Base-by-base conservation (phyloP, 2,329 filamentous ascomycete genomes). In the Verticillium tricorpus region DNA sequence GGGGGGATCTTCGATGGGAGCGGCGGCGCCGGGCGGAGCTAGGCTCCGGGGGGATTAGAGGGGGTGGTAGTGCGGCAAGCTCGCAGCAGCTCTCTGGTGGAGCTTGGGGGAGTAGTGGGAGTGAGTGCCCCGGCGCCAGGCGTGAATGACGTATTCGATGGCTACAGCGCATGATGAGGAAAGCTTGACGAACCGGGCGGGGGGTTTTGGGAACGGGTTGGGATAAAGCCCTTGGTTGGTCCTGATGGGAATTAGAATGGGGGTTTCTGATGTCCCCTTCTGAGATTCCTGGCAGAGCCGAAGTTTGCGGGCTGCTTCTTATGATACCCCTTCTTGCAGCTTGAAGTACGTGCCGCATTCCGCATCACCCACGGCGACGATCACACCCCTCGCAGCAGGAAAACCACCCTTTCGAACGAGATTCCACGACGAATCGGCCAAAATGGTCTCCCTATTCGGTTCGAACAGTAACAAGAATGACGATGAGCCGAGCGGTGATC, bases 11-110 rank as follows among this genome's bases (percentile, higher is more conserved):
- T 50, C 45, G 45, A 50, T 50, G 45, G 45, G 45, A 50, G 45
- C 45, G 45, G 45, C 45, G 45, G 6, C 56, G 56, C 56, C 35
- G 56, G 56, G 19, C 57, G 57, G 57, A 58, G 57, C 57, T 58
- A 58, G 39, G 35, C 39, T 34, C 57, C 37, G 57, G n/a, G 45
- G 39, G 15, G 39, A 15, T 7, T 8, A 45, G 7, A 15, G 8
- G 39, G n/a, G 39, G 39, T 0, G n/a, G 14, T 45, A 14, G 37
- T 45, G 39, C 15, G 14, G 8, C 39, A 45, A n/a, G 28, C 28
- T 28, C 28, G 28, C 28, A 28, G 28, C 28, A 28, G 28, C 28
- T 28, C 34, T 35, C 14, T 35, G 7, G 34, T 35, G 34, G 34
- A 14, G 34, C 14, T n/a, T 9, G 45, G n/a, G 19, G 2, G 45